Base-by-base conservation (phyloP, 441 rosid genomes). In the Capsella rubella region DNA sequence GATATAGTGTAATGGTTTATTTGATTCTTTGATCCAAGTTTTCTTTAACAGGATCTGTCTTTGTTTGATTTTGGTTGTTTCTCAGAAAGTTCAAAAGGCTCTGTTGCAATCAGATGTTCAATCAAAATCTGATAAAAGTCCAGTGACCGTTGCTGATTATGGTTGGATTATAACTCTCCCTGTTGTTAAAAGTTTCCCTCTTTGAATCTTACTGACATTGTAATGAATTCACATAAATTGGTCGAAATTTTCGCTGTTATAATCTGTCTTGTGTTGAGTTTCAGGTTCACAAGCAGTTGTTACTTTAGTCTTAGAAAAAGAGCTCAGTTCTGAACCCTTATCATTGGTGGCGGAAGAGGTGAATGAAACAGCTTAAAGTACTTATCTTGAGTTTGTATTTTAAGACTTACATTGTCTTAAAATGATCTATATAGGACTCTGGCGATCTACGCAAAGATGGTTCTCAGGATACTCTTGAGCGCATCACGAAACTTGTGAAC, bases 281-380 rank as follows among this genome's bases (percentile, higher is more conserved):
- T 62, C 78, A 95, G 99, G 96, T 65, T 95, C 99, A 42, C 97
- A 95, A 74, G 99, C 96, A 67, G 81, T 92, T 40, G 87, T 95
- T 67, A 89, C 93, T 80, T 84, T 86, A 77, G 86, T 86, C 49
- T 84, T 95, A 74, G 90, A 87, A 80, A 82, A 73, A 72, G 98
- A 92, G 77, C 86, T 95, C 84, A 81, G 82, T 69, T 80, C 87
- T 14, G 91, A 84, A 73, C 84, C 90, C 28, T 90, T 95, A 55
- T 95, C 97, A 65, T 70, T 92, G 75, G 93, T 95, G 71, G 99
- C 97, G 0, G 99, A 95, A 77, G 98, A 95, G 99, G 98, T 91
- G 51, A 71, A 67, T 91, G 57, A 71, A 67, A 57, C 63, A 54
- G 40, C 40, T 77, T 68, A 32, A 10, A 25, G 25, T 31, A 27